phyloP scores from a whole-genome alignment of 176 grass and related monocot species.

The Miscanthus lutarioriparius region DNA sequence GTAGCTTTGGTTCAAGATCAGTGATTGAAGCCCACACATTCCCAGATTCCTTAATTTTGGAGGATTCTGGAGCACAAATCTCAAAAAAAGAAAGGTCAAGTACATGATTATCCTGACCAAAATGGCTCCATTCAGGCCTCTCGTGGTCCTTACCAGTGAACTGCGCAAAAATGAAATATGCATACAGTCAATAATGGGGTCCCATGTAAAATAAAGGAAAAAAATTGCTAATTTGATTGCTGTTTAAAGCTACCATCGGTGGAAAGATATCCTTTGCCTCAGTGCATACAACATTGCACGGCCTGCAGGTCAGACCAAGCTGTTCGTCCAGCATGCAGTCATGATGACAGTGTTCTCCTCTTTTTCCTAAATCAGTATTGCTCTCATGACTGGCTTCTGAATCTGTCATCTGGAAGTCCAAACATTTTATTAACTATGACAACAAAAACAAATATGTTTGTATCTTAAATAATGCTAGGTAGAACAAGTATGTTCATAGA shows the following conservation, averaged over 20 bases:
- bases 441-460: not conserved
- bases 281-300: constrained; percentile 58
- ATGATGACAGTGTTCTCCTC: constrained; percentile 60
- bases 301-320: constrained; percentile 60
- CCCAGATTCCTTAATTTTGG: constrained; percentile 38
- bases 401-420: constrained; percentile 41
- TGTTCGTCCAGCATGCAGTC: constrained; percentile 66
- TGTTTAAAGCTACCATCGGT: constrained; percentile 59
- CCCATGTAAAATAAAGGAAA: not conserved
- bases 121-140: constrained; percentile 19
- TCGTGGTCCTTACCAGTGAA: constrained; percentile 44
- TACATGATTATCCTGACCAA: constrained; percentile 28
- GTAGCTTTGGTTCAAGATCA: constrained; percentile 60
- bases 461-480: not conserved
- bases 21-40: constrained; percentile 66
- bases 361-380: constrained; percentile 31
- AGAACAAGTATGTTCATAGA: constrained; percentile 20
- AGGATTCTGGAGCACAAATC: constrained; percentile 40
- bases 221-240: not conserved
- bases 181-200: constrained; percentile 3
- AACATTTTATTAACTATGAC: constrained; percentile 14
- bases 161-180: constrained; percentile 27
- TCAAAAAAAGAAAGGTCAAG: constrained; percentile 39
- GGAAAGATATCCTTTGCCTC: constrained; percentile 79
- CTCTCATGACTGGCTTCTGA: constrained; percentile 30